phyloP scores from a whole-genome alignment of 2,329 filamentous ascomycete genomes.

The Fusarium abutilonis region DNA sequence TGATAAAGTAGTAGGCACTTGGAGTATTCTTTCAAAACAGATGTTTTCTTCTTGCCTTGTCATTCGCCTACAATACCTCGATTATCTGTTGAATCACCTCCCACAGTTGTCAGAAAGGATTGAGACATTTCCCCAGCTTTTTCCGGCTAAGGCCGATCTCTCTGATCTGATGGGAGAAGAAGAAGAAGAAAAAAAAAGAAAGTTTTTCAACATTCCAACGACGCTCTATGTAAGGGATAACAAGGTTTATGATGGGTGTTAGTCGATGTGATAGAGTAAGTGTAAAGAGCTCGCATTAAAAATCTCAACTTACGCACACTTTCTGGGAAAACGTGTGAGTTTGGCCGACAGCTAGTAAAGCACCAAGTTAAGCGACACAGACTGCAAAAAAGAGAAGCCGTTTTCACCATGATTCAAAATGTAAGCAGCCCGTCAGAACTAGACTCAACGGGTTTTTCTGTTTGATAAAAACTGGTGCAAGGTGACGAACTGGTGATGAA shows the following conservation, averaged over 20 bases:
- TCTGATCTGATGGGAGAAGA: constrained; percentile 8
- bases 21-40: too few species aligned
- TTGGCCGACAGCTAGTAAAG: neutral
- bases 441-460: neutral
- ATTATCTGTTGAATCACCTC: too few species aligned
- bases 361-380: neutral
- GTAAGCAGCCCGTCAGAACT: neutral
- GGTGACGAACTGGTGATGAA: constrained; percentile 33
- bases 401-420: neutral
- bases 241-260: neutral
- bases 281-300: constrained; percentile 22
- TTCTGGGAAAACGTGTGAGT: neutral
- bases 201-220: neutral
- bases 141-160: neutral
- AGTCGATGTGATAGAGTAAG: constrained; percentile 1
- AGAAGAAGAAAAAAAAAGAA: too few species aligned
- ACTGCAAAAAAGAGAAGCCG: neutral
- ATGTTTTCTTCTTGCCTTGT: too few species aligned
- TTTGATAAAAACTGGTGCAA: constrained; percentile 6
- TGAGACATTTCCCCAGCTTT: constrained; percentile 20
- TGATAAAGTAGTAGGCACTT: too few species aligned
- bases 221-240: constrained; percentile 10
- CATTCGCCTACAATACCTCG: too few species aligned
- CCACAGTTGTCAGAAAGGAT: constrained; percentile 17
- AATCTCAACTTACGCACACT: constrained; percentile 14